A percentile compares a stretch with the other conserved stretches of the same genome.
phyloP scores from a whole-genome alignment of 257 asterid species.

The Galeopsis tetrahit region DNA sequence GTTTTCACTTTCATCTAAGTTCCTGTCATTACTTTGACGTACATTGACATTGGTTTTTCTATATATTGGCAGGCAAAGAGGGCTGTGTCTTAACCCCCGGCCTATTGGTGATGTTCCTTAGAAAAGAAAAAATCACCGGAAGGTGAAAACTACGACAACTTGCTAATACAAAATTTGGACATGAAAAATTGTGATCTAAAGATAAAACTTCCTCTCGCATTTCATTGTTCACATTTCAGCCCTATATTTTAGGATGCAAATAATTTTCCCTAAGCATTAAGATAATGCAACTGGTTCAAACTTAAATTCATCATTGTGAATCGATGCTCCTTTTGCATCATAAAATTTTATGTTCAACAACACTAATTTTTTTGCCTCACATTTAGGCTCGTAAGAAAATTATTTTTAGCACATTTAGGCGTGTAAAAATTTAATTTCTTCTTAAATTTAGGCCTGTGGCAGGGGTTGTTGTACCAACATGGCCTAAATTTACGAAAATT shows the following conservation, averaged over 20 bases:
- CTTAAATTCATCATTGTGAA: background rate
- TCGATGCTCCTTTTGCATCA: background rate
- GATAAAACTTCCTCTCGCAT: background rate
- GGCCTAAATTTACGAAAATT: no score
- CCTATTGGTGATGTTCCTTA: background rate
- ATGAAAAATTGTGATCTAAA: no score
- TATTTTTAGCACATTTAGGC: no score
- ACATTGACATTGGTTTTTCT: background rate
- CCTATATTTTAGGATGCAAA: background rate
- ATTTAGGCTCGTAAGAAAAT: no score
- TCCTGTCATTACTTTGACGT: background rate
- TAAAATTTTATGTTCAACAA: background rate
- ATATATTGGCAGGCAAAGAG: background rate
- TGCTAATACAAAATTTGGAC: background rate
- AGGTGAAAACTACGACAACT: background rate
- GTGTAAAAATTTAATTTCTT: no score
- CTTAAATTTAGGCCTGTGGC: no score
- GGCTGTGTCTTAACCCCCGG: background rate
- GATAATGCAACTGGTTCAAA: background rate
- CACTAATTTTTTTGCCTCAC: background rate
- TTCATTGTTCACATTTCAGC: background rate
- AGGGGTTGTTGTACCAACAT: no score
- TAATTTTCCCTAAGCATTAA: background rate
- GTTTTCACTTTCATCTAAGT: background rate
- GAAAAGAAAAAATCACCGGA: background rate